Evolutionary conservation across 257 asterid genomes (phyloP).

Genomic region (Echium plantagineum): DNA sequence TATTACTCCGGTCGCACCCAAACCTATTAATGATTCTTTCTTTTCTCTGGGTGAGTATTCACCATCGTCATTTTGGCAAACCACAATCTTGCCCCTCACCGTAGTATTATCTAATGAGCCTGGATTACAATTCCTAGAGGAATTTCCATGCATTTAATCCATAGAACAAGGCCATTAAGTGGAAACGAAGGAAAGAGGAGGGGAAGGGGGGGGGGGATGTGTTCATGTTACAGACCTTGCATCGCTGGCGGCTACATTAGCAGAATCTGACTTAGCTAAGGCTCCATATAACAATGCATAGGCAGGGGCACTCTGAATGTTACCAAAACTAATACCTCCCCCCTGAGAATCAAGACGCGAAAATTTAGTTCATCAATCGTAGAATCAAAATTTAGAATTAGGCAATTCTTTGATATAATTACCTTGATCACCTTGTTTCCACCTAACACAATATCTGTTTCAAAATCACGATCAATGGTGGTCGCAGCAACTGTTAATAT

Average conservation of each 20-base stretch:
- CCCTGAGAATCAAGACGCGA: slow-evolving; percentile 30
- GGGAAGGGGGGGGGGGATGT: too few relatives aligned
- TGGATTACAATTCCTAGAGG: slow-evolving; percentile 43
- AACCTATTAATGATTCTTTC: slow-evolving; percentile 16
- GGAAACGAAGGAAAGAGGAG: too few relatives aligned
- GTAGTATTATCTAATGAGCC: slow-evolving; percentile 34
- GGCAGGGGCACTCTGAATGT: background rate
- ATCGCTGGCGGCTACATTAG: background rate
- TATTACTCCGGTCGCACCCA: slow-evolving; percentile 48
- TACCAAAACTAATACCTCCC: slow-evolving; percentile 31
- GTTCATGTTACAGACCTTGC: background rate
- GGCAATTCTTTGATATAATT: background rate
- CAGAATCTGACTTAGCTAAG: background rate
- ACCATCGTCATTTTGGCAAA: slow-evolving; percentile 32
- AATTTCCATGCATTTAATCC: background rate
- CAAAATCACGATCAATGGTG: slow-evolving; percentile 63
- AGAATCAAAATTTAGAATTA: too few relatives aligned
- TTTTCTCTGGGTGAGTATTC: slow-evolving; percentile 7
- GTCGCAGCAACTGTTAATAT: slow-evolving; percentile 82
- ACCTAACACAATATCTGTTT: slow-evolving; percentile 41
- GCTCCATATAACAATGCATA: background rate
- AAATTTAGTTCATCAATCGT: too few relatives aligned
- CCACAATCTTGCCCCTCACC: slow-evolving; percentile 51
- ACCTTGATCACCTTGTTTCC: slow-evolving; percentile 49
- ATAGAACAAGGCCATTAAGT: too few relatives aligned